Percentiles rank a stretch among this genome's conserved stretches.
phyloP scores from a whole-genome alignment of 305 asterid species.

The Salvia sclarea region DNA sequence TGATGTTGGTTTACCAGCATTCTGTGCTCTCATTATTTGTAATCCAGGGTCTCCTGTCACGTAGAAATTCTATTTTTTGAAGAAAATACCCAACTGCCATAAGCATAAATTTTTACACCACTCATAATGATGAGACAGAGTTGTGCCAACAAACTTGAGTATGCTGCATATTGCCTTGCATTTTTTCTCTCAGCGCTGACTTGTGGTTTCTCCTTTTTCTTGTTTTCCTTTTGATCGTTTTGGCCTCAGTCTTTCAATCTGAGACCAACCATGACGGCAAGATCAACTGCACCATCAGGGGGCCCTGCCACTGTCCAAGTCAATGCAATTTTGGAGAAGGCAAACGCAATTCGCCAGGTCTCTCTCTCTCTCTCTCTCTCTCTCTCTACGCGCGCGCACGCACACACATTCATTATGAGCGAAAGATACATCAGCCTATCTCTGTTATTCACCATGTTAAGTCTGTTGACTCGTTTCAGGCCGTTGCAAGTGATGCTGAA shows the following conservation, averaged over 20 bases:
- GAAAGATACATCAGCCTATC: not conserved
- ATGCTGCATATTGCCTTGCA: not conserved
- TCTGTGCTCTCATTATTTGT: not conserved
- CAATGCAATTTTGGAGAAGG: constrained; percentile 78
- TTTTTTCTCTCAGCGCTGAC: constrained; percentile 15
- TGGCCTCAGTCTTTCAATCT: constrained; percentile 73
- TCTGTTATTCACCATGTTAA: constrained; percentile 24
- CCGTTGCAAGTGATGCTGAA: constrained; percentile 87
- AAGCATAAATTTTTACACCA: not conserved
- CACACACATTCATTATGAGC: not conserved
- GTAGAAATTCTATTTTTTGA: not conserved
- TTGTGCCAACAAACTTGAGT: not conserved
- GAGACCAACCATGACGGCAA: constrained; percentile 62
- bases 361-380: constrained; percentile 29
- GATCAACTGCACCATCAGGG: constrained; percentile 45
- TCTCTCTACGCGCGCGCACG: not conserved
- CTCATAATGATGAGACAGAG: not conserved
- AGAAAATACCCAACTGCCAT: not conserved
- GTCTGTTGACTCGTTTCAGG: constrained; percentile 48
- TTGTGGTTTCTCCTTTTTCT: not conserved
- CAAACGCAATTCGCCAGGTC: constrained; percentile 91
- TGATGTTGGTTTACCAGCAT: not conserved
- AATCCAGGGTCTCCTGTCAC: not conserved
- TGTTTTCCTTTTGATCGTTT: not conserved
- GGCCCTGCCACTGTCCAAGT: constrained; percentile 60